Evolutionary conservation across 169 alveolate genomes (phyloP).

Genomic region (Perkinsus olseni): DNA sequence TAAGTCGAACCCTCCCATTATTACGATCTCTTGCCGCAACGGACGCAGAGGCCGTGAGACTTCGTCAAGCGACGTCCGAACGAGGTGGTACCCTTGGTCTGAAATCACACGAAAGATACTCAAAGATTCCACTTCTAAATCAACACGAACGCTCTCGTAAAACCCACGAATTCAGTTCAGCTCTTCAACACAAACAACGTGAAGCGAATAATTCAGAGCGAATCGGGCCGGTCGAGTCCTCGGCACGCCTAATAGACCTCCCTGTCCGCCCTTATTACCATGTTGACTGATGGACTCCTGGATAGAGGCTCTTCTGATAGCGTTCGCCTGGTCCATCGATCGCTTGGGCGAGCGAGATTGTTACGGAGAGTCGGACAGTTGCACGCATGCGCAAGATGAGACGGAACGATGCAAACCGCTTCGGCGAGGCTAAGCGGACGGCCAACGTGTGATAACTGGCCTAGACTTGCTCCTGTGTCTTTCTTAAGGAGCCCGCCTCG

Average conservation of each 20-base stretch:
- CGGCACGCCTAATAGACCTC: not conserved
- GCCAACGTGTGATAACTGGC: too few relatives aligned
- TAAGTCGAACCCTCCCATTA: not conserved
- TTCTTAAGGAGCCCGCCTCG: too few relatives aligned
- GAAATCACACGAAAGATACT: not conserved
- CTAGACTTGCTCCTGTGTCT: too few relatives aligned
- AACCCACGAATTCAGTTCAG: too few relatives aligned
- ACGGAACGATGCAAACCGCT: not conserved
- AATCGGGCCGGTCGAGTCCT: too few relatives aligned
- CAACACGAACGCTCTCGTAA: too few relatives aligned
- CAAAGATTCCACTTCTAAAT: too few relatives aligned
- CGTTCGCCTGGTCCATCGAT: not conserved
- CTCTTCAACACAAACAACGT: too few relatives aligned
- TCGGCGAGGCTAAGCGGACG: not conserved
- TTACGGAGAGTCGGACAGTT: not conserved
- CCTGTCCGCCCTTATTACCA: not conserved
- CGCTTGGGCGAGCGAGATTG: not conserved
- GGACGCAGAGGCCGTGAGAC: conserved; percentile 65
- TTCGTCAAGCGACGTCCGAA: conserved; percentile 59
- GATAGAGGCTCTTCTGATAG: not conserved
- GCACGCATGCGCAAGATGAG: conserved; percentile 3
- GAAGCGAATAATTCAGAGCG: too few relatives aligned
- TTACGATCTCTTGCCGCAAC: conserved; percentile 56
- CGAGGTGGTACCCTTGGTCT: conserved; percentile 60
- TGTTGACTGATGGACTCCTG: not conserved